Evolutionary conservation across 139 green algal genomes (phyloP), one percentile per base, ranked within the genome.

Genomic region (Tetradesmus obliquus): DNA sequence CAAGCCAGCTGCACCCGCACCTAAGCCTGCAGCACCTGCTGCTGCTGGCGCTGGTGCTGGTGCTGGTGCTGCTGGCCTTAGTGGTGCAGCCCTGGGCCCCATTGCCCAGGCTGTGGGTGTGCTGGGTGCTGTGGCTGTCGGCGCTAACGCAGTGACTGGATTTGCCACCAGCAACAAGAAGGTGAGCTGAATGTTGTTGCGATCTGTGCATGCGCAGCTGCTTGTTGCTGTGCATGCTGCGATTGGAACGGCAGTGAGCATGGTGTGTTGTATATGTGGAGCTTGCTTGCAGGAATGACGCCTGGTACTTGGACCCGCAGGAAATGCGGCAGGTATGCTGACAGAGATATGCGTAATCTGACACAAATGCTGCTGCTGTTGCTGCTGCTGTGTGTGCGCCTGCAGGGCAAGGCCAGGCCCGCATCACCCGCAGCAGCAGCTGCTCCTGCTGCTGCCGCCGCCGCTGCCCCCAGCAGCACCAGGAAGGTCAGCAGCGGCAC

Each of bases 101-200:
- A 8, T 85, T 5, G 10, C 69, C 53, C 87, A 91, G 74, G 87
- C 87, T 22, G 87, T 66, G 24, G 87, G 71, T 24, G 87, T 91
- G 54, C 51, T 85, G n/a, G 87, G 72, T 10, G 17, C 60, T 10
- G 72, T 91, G 20, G 87, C 60, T 71, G 54, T 91, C 2, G 87
- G 72, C 15, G 87, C 87, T 22, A 85, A 76, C 55, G 74, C 55
- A 19, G 74, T 86, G 9, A 84, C 72, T 8, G 20, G 12, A 7
- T 53, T 55, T 32, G 74, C 74, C 53, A 85, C 74, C 45, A 91
- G 87, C 87, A 85, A 90, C 87, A 76, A 90, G 81, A n/a, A 54
- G 53, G 15, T 57, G 60, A 86, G 81, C 51, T 86, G 45, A 84
- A 9, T 84, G 9, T 53, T 20, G 5, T 20, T 62, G 2, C 60